These are phyloP conservation scores for Mycena kentingensis DNA, from an alignment of 768 basidiomycete genomes.

Conservation along the genomic window DNA sequence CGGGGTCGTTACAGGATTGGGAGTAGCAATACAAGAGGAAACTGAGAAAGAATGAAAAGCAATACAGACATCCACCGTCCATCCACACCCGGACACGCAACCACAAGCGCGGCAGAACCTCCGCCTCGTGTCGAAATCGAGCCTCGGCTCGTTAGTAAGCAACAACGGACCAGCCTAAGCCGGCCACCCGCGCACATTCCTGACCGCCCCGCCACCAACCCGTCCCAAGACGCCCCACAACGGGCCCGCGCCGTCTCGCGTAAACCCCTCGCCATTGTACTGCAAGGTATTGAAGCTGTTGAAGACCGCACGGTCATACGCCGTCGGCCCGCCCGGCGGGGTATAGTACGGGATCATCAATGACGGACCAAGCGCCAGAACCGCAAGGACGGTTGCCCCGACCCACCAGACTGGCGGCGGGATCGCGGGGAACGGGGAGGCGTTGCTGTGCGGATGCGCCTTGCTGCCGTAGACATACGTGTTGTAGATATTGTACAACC, in stretches of 20 bases:
- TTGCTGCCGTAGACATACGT: constrained; percentile 62
- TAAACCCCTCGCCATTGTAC: constrained; percentile 70
- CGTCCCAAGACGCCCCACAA: constrained; percentile 73
- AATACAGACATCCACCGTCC: too few relatives aligned
- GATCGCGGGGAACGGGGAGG: constrained; percentile 38
- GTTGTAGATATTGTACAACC: constrained; percentile 88
- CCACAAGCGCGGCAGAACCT: too few relatives aligned
- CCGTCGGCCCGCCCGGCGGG: constrained; percentile 65
- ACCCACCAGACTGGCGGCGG: constrained; percentile 50
- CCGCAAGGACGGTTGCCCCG: constrained; percentile 62
- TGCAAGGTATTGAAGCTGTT: constrained; percentile 74
- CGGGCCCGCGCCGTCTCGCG: constrained; percentile 55
- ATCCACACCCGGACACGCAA: too few relatives aligned
- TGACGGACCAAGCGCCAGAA: constrained; percentile 65
- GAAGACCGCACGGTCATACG: constrained; percentile 81
- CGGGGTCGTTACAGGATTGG: too few relatives aligned
- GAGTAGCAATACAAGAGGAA: too few relatives aligned
- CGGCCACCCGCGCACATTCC: constrained; percentile 78
- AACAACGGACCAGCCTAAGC: too few relatives aligned
- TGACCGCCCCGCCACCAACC: constrained; percentile 73
- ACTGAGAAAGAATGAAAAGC: too few relatives aligned
- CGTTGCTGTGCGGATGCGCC: constrained; percentile 35
- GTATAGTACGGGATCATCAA: constrained; percentile 55
- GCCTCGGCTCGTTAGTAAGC: too few relatives aligned
- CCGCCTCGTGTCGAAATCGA: too few relatives aligned